Evolutionary conservation across 2,329 filamentous ascomycete genomes (phyloP), one percentile per base, ranked within the genome.

Genomic region (Colletotrichum abscissum): DNA sequence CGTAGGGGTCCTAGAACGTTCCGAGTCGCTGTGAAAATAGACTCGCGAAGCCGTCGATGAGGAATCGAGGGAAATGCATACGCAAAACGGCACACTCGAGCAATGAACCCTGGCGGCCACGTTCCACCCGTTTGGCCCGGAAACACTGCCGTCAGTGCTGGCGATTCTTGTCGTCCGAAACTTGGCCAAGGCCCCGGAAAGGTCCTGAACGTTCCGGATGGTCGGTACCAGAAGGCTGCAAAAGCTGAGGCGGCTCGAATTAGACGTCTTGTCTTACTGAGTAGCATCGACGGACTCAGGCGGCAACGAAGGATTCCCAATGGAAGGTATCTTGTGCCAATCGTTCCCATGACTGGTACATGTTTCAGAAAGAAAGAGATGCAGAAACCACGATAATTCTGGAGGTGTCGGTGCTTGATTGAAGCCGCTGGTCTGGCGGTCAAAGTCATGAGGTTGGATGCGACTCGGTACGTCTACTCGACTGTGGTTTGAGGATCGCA

Each of bases 121-220:
- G 35, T 73, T 62, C 66, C 67, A 72, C 55, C 69, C 38, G 65
- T 59, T 69, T 64, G 65, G 59, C 65, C 42, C 59, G 54, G 54
- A 42, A 33, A 42, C 33, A 33, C 26, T 24, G 58, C 66, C 54
- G 52, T 49, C 38, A 30, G 38, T 63, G 64, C 49, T 69, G 58
- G 35, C 52, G 35, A 26, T 49, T 69, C 66, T 65, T 70, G 66
- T 65, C 70, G 35, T 70, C 70, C 49, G 42, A 69, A 59, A 59
- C 38, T 72, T 24, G 28, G 24, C 57, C 35, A 57, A 24, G 54
- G 38, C 22, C n/a, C 52, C 22, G 30, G 38, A 52, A 59, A 65
- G 26, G 30, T 65, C 33, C 57, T 54, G 46, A 62, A 69, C 59
- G 46, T 64, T 72, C 54, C 42, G 52, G 42, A 22, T 28, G 46